phyloP scores from a whole-genome alignment of 768 basidiomycete genomes.

The Mycena filopes region DNA sequence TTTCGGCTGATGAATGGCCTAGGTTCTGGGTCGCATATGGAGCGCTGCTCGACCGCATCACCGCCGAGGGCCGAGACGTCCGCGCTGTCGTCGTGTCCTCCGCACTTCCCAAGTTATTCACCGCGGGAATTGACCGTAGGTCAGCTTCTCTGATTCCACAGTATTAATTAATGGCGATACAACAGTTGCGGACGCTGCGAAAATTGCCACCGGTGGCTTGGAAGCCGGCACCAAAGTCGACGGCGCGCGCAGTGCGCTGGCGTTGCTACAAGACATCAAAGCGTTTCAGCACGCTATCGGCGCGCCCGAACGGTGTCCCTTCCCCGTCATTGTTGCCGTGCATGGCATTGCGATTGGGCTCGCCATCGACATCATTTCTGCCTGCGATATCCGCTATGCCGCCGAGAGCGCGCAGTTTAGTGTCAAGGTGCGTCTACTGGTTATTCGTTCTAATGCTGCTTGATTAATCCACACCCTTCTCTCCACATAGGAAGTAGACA shows the following conservation, averaged over 20 bases:
- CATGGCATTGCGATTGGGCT: constrained; percentile 69
- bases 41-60: constrained; percentile 56
- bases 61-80: constrained; percentile 49
- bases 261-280: constrained; percentile 47
- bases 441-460: too few species aligned
- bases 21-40: constrained; percentile 73
- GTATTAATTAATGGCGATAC: too few species aligned
- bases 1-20: background rate
- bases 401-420: constrained; percentile 58
- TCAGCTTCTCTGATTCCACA: too few species aligned
- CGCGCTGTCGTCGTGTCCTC: constrained; percentile 68
- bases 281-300: constrained; percentile 66
- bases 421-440: constrained; percentile 55
- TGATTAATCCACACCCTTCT: too few species aligned
- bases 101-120: constrained; percentile 63
- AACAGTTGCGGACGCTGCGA: constrained; percentile 23
- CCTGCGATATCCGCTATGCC: constrained; percentile 71
- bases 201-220: constrained; percentile 22
- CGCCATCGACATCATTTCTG: constrained; percentile 63
- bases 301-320: constrained; percentile 60
- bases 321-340: constrained; percentile 73
- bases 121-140: constrained; percentile 72
- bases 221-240: constrained; percentile 37
- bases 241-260: constrained; percentile 50
- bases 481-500: constrained; percentile 93